Percentiles rank a stretch among this genome's conserved stretches.
Conservation (phyloP, 208 protist species). For the Crithidia bombi region DNA sequence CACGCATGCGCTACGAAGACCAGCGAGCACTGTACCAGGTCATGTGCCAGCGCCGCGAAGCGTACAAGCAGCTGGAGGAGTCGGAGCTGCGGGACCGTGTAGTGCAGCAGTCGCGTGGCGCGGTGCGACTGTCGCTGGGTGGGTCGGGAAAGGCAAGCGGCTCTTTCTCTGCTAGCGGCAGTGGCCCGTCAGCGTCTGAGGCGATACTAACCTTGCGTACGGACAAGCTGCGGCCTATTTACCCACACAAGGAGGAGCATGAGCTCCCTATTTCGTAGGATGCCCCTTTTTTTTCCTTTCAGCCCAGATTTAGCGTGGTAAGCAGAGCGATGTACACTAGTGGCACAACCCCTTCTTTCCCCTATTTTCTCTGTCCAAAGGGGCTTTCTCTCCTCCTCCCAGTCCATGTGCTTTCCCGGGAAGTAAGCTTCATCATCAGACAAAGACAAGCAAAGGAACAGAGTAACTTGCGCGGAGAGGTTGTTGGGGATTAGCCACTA, state of each 20-base stretch:
- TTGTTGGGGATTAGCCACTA: too few species aligned
- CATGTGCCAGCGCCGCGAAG: constrained; percentile 58
- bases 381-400: too few species aligned
- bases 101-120: constrained; percentile 55
- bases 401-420: too few species aligned
- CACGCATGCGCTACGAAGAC: constrained; percentile 81
- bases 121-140: constrained; percentile 30
- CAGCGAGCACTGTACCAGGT: constrained; percentile 66
- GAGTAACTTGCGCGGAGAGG: too few species aligned
- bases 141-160: neutral
- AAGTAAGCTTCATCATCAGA: too few species aligned
- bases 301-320: neutral
- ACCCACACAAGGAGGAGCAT: constrained; percentile 56
- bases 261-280: constrained; percentile 21
- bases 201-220: constrained; percentile 27
- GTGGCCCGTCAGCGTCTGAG: neutral
- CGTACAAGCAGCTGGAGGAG: constrained; percentile 62
- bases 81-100: constrained; percentile 81
- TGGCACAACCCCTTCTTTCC: neutral
- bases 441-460: too few species aligned
- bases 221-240: constrained; percentile 59
- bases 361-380: neutral
- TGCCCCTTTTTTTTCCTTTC: neutral
- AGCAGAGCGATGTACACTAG: neutral
- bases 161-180: neutral